Base-by-base conservation (phyloP, 176 grass and related monocot species). In the Oryza longistaminata region DNA sequence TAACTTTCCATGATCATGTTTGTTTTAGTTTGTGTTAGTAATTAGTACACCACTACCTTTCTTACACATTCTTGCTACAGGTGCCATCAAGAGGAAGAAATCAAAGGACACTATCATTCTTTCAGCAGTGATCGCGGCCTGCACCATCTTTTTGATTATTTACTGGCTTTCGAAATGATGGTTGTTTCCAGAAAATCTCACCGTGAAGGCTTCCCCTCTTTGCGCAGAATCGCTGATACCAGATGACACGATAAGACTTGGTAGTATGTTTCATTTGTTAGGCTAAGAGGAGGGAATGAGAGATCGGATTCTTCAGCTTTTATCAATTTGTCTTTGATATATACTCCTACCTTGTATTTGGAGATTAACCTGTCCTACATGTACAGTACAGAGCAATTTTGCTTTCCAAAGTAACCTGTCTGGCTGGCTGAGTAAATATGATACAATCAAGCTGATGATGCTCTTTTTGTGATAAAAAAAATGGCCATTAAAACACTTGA, bases 161-260 rank as follows among this genome's bases (percentile, higher is more conserved):
- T 98, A 98, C 74, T 98, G 96, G 91, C 91, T 98, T 90, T 92
- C 96, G 5, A 98, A 98, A 90, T 95, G 92, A 89, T 83, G 75
- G 22, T 11, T 17, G 43, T 25, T 15, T 27, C 34, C 27, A 1
- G 64, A 45, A 68, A 58, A 70, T 65, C 24, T 66, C 17, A 21
- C 60, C 45, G 1, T 45, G 34, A 21, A 24, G 68, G 33, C 39
- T 44, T 55, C 10, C 53, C 19, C 29, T 61, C 35, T 9, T 44
- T 25, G 45, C 25, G 13, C 3, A 6, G 46, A 62, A 68, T 72
- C 11, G 27, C 61, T 76, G 64, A 55, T 68, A 16, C 12, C 31
- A 31, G 76, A 81, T 80, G 33, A 21, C 43, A 70, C 42, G 61
- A 77, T 69, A 58, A 85, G 33, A 10, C 29, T 66, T 29, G 10